Percentiles rank a stretch among this genome's conserved stretches.
These are phyloP conservation scores for Monotropa hypopitys DNA, from an alignment of 179 eudicot genomes.

Conservation along the genomic window DNA sequence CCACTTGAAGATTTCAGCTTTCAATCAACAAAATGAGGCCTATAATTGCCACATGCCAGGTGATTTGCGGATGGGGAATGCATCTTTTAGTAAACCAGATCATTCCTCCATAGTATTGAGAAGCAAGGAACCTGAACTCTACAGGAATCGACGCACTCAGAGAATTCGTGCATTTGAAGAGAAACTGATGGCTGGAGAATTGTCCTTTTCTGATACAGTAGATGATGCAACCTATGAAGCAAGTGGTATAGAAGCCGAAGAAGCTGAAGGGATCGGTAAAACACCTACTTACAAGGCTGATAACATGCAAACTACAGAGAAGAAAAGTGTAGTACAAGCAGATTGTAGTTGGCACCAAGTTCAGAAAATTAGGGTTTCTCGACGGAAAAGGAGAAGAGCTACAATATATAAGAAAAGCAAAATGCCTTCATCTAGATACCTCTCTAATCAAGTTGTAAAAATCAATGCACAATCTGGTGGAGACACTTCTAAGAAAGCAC, in stretches of 20 bases:
- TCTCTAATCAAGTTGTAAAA: slow-evolving; percentile 10
- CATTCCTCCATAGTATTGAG: slow-evolving; percentile 44
- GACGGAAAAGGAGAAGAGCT: slow-evolving; percentile 25
- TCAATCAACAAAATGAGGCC: slow-evolving; percentile 3
- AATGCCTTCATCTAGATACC: slow-evolving; percentile 5
- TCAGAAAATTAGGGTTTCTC: slow-evolving; percentile 13
- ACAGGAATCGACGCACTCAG: slow-evolving; percentile 63
- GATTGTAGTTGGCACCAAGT: slow-evolving; percentile 5
- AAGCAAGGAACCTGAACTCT: slow-evolving; percentile 35
- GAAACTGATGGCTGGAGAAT: slow-evolving; percentile 26
- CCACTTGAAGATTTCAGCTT: slow-evolving; percentile 4
- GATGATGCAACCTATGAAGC: slow-evolving; percentile 18
- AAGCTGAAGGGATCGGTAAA: slow-evolving; percentile 7
- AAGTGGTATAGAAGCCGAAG: slow-evolving; percentile 9
- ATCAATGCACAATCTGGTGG: slow-evolving; percentile 11
- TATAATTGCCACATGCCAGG: background rate
- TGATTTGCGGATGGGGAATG: slow-evolving; percentile 8
- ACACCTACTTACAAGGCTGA: slow-evolving; percentile 5
- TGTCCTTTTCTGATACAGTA: slow-evolving; percentile 20
- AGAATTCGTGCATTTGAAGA: slow-evolving; percentile 65
- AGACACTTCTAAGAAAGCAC: slow-evolving; percentile 1
- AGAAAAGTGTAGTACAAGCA: slow-evolving; percentile 11
- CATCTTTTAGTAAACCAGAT: slow-evolving; percentile 18
- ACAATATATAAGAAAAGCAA: slow-evolving; percentile 11
- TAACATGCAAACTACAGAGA: background rate